Evolutionary conservation across 495 filamentous ascomycete genomes (phyloP).

Genomic region (Xylaria curta): DNA sequence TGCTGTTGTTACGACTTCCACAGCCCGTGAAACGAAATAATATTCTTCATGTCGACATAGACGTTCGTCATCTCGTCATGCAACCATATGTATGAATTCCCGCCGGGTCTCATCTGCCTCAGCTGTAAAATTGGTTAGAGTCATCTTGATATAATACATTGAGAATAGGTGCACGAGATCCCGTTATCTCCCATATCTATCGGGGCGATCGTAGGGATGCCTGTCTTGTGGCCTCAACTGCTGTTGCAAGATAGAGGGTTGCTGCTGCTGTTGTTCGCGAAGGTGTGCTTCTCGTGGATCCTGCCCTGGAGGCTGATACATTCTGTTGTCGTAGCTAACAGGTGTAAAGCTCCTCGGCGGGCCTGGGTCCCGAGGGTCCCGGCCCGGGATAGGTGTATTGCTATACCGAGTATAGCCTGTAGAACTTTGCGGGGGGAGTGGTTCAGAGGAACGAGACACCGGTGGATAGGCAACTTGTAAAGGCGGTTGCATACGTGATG

Average conservation of each 20-base stretch:
- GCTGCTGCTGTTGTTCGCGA: constrained; percentile 39
- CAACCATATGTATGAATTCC: background rate
- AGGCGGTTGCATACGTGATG: constrained; percentile 40
- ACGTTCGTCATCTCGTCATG: background rate
- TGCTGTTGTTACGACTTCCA: background rate
- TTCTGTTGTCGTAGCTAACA: constrained; percentile 38
- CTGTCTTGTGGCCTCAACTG: constrained; percentile 46
- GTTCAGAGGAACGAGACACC: constrained; percentile 41
- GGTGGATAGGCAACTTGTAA: constrained; percentile 41
- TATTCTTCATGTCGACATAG: background rate
- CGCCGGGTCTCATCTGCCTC: constrained; percentile 1
- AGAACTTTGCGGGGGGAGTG: constrained; percentile 37
- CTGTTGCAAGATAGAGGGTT: constrained; percentile 41
- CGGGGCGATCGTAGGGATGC: constrained; percentile 38
- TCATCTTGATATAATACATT: background rate
- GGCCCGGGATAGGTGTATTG: constrained; percentile 39
- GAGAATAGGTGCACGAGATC: background rate
- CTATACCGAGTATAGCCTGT: constrained; percentile 40
- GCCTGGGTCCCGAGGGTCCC: constrained; percentile 41
- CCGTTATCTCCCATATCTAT: constrained; percentile 41
- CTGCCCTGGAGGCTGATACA: constrained; percentile 34
- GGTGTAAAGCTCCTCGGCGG: constrained; percentile 42
- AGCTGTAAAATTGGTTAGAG: background rate
- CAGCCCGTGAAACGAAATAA: background rate
- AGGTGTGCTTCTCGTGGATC: constrained; percentile 40